Percentiles rank a stretch among this genome's conserved stretches.
phyloP scores from a whole-genome alignment of 805 yeast species.

The Spathaspora boniae region DNA sequence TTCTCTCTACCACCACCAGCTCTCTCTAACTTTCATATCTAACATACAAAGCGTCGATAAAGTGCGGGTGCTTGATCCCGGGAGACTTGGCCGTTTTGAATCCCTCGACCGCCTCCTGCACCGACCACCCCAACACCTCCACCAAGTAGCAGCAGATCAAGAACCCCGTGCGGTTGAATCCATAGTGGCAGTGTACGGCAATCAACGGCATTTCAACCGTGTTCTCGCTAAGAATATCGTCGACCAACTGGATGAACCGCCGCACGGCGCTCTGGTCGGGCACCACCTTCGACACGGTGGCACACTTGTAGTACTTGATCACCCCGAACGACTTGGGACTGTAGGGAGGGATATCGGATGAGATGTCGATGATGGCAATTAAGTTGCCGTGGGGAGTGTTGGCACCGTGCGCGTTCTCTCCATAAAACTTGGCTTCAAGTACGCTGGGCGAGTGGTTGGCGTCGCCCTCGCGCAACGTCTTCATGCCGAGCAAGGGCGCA shows the following conservation, averaged over 20 bases:
- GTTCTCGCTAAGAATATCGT: slow-evolving; percentile 35
- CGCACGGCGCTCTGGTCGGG: slow-evolving; percentile 62
- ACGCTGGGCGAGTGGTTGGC: slow-evolving; percentile 52
- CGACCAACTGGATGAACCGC: slow-evolving; percentile 52
- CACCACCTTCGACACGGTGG: slow-evolving; percentile 74
- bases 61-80: slow-evolving; percentile 76
- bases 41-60: slow-evolving; percentile 67
- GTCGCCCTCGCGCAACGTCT: slow-evolving; percentile 68
- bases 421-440: slow-evolving; percentile 46
- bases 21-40: slow-evolving; percentile 42
- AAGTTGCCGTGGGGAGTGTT: slow-evolving; percentile 31
- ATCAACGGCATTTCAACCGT: slow-evolving; percentile 32
- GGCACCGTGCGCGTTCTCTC: slow-evolving; percentile 8
- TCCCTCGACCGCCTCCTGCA: slow-evolving; percentile 59
- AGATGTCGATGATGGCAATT: slow-evolving; percentile 63
- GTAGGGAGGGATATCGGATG: slow-evolving; percentile 69
- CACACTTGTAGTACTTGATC: slow-evolving; percentile 63
- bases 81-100: slow-evolving; percentile 59
- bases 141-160: slow-evolving; percentile 66
- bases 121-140: slow-evolving; percentile 56
- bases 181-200: slow-evolving; percentile 79
- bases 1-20: no score
- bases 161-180: slow-evolving; percentile 77
- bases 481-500: slow-evolving; percentile 65
- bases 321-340: slow-evolving; percentile 53